Base-by-base conservation (phyloP, 2,329 filamentous ascomycete species). In the Nakataea oryzae region DNA sequence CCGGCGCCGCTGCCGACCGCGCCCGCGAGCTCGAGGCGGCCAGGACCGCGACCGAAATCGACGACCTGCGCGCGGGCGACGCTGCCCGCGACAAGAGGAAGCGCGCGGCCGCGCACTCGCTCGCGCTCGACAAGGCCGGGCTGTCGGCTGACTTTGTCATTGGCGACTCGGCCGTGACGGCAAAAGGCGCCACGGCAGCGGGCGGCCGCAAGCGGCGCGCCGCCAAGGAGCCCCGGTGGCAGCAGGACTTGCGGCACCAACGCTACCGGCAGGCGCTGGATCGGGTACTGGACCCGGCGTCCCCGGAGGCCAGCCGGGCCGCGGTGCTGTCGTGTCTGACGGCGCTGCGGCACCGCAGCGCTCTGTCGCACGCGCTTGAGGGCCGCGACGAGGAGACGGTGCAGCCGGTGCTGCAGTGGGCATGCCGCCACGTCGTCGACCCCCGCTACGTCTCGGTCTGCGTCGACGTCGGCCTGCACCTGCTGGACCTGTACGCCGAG, bases 131-230 rank as follows among this genome's bases (percentile, higher is more conserved):
- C 70, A 88, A 92, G 70, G 82, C 89, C 26, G 93, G 91, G 66
- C 91, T 96, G 73, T 89, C 87, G 57, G 89, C 88, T 28, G 92
- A 97, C 71, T 92, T 97, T 61, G 84, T 96, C 68, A 93, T 97
- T 68, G 86, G 89, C 61, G 63, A 57, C 5, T 13, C 34, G n/a
- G 59, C 54, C 77, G 41, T 50, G 41, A 50, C 41, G 41, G 41
- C 41, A 50, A 50, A 50, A 11, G 73, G 50, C 9, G 30, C 63
- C 32, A 17, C 58, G 58, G 64, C 64, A 57, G 63, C 67, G 11
- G 54, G 60, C 30, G 32, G 32, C 21, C 80, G 81, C 64, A 86
- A 84, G 70, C 78, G 78, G 54, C 70, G 69, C 60, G 87, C 86
- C 72, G 86, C 85, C 69, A 84, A 90, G 67, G 85, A 86, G 58